These are phyloP conservation scores for Arthrobotrys iridis DNA, from an alignment of 2,329 filamentous ascomycete species.

Conservation along the genomic window DNA sequence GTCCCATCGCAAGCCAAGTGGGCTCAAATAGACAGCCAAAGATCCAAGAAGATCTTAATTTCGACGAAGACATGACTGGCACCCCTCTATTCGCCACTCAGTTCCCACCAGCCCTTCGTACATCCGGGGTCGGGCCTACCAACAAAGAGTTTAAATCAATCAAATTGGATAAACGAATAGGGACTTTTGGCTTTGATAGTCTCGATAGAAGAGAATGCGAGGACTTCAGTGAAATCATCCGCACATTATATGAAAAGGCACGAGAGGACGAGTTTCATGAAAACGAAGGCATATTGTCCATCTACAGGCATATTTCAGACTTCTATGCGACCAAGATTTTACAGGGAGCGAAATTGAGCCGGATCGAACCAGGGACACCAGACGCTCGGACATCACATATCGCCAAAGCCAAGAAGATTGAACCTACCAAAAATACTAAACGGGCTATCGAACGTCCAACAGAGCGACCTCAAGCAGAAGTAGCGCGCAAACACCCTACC, in stretches of 20 bases:
- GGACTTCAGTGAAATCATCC: conserved; percentile 28
- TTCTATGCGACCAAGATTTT: conserved; percentile 32
- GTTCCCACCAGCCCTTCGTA: neutral
- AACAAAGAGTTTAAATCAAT: neutral
- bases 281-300: neutral
- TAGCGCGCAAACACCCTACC: neutral
- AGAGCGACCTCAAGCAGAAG: neutral
- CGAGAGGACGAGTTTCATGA: neutral
- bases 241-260: conserved; percentile 18
- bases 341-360: neutral
- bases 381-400: neutral
- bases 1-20: neutral
- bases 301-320: conserved; percentile 27
- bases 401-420: neutral
- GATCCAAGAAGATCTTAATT: neutral
- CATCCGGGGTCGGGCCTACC: neutral
- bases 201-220: neutral
- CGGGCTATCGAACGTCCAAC: too few species aligned
- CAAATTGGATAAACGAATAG: conserved; percentile 8
- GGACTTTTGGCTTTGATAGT: neutral
- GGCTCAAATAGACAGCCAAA: neutral
- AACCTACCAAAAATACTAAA: neutral
- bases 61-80: neutral
- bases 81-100: conserved; percentile 38
- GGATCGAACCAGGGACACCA: neutral